phyloP scores from a whole-genome alignment of 2,329 filamentous ascomycete genomes.

The Beauveria sp. region DNA sequence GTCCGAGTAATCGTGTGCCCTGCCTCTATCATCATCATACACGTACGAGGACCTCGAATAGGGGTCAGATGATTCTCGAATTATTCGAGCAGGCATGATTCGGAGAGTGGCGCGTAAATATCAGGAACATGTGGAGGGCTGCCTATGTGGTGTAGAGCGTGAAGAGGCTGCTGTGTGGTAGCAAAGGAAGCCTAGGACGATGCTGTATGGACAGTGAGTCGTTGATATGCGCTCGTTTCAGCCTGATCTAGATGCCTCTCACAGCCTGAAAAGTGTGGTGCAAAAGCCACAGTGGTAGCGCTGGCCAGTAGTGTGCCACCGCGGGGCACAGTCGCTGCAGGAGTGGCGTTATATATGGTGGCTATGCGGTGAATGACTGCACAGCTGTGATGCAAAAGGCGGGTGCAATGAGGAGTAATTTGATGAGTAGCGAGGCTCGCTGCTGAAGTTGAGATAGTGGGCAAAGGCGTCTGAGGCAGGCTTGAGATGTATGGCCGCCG shows the following conservation, averaged over 20 bases:
- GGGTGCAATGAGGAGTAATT: too few relatives aligned
- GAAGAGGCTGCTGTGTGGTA: not conserved
- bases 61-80: constrained; percentile 2
- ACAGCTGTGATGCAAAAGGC: not conserved
- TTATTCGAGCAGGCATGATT: constrained; percentile 8
- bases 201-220: not conserved
- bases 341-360: constrained; percentile 6
- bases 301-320: not conserved
- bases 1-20: not conserved
- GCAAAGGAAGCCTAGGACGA: not conserved
- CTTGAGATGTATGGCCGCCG: not conserved
- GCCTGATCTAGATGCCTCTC: not conserved
- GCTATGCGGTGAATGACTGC: constrained; percentile 9
- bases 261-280: not conserved
- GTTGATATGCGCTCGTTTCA: not conserved
- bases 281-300: constrained; percentile 2
- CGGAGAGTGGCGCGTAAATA: not conserved
- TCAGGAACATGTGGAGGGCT: constrained; percentile 4
- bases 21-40: constrained; percentile 5
- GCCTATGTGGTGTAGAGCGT: not conserved
- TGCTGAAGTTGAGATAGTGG: not conserved
- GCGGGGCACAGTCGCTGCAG: not conserved
- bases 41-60: constrained; percentile 4
- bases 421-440: not conserved
- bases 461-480: too few relatives aligned